These are phyloP conservation scores for Fraxinus dipetala DNA, from an alignment of 305 asterid species.

Conservation along the genomic window DNA sequence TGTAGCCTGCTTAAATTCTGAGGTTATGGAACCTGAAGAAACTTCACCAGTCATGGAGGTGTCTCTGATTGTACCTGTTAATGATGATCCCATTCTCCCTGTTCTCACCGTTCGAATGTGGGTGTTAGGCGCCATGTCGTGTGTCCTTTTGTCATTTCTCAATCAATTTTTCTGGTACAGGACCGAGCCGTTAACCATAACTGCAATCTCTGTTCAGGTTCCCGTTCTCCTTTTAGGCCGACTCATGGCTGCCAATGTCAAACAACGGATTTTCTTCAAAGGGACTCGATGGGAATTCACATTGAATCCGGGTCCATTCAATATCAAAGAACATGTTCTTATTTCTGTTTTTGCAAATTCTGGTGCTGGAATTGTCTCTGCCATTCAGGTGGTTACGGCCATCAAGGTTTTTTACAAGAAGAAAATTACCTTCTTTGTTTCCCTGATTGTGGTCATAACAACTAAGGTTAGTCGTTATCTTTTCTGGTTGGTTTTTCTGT, in stretches of 20 bases:
- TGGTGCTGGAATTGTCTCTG: slow-evolving; percentile 81
- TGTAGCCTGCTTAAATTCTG: background rate
- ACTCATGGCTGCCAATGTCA: slow-evolving; percentile 77
- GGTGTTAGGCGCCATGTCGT: slow-evolving; percentile 68
- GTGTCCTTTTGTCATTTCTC: slow-evolving; percentile 63
- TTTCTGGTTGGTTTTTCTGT: background rate
- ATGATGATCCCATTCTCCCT: slow-evolving; percentile 64
- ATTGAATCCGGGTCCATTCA: slow-evolving; percentile 79
- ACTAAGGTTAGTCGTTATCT: slow-evolving; percentile 51
- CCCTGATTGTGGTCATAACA: slow-evolving; percentile 67
- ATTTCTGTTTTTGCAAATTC: slow-evolving; percentile 85
- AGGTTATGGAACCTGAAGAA: slow-evolving; percentile 26
- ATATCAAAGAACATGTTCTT: slow-evolving; percentile 80
- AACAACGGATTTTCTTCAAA: slow-evolving; percentile 45
- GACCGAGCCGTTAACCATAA: slow-evolving; percentile 69
- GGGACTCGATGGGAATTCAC: slow-evolving; percentile 69
- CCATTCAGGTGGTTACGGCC: slow-evolving; percentile 74
- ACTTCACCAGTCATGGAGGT: slow-evolving; percentile 51
- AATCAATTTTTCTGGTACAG: slow-evolving; percentile 94
- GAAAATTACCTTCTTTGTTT: slow-evolving; percentile 58
- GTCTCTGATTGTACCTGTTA: slow-evolving; percentile 66
- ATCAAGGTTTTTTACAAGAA: slow-evolving; percentile 59
- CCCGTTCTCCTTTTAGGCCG: slow-evolving; percentile 87
- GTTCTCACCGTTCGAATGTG: slow-evolving; percentile 83
- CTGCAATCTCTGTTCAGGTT: slow-evolving; percentile 82